phyloP scores from a whole-genome alignment of 352 stramenopile species.

The Phytophthora constricta region DNA sequence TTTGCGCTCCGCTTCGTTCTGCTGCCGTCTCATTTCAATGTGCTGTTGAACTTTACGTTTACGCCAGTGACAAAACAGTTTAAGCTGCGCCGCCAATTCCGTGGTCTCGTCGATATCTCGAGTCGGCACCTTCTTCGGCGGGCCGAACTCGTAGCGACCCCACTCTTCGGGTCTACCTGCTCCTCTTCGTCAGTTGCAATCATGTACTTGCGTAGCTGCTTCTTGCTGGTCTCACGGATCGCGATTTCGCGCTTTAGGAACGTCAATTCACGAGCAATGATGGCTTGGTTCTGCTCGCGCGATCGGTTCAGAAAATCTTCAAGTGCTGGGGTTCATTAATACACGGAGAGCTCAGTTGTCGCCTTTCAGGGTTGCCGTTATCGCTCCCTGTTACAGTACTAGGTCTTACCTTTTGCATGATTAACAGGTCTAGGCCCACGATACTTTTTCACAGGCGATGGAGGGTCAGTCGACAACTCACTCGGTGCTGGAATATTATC shows the following conservation, averaged over 20 bases:
- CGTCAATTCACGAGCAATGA: constrained; percentile 56
- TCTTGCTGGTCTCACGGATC: constrained; percentile 63
- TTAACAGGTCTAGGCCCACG: constrained; percentile 53
- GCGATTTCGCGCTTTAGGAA: constrained; percentile 67
- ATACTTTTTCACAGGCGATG: constrained; percentile 30
- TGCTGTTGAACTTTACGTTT: constrained; percentile 45
- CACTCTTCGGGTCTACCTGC: constrained; percentile 66
- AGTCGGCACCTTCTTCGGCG: constrained; percentile 46
- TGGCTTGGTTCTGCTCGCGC: constrained; percentile 46
- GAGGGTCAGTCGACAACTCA: constrained; percentile 2
- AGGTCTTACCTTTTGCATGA: constrained; percentile 50
- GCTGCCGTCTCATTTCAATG: constrained; percentile 44
- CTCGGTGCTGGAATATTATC: not conserved
- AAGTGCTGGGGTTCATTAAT: constrained; percentile 36
- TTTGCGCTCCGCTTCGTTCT: constrained; percentile 42
- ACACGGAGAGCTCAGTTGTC: not conserved
- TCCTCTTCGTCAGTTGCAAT: constrained; percentile 66
- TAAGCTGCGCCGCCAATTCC: constrained; percentile 59
- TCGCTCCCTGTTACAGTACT: not conserved
- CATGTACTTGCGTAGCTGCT: constrained; percentile 76
- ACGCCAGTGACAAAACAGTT: constrained; percentile 63
- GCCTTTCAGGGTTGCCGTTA: not conserved
- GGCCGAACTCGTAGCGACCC: constrained; percentile 60
- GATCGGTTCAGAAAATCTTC: constrained; percentile 48
- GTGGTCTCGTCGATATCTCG: constrained; percentile 57